These are phyloP conservation scores for Neofusicoccum parvum DNA, from an alignment of 2,329 filamentous ascomycete species.

Conservation along the genomic window DNA sequence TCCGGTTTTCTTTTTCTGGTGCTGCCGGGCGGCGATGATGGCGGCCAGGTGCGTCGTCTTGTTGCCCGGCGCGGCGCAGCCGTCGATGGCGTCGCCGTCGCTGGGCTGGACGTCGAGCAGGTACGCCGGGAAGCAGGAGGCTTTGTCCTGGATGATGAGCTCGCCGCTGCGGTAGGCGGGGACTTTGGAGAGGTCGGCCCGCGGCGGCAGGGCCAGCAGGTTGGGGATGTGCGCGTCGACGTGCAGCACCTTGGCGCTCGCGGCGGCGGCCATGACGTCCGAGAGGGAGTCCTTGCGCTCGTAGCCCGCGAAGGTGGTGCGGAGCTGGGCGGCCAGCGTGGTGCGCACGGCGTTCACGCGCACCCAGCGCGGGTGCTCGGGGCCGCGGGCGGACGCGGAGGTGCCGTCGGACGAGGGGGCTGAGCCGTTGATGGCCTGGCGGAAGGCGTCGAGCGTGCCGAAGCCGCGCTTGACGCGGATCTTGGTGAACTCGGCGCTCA, in stretches of 20 bases:
- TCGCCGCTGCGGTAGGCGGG: slow-evolving; percentile 73
- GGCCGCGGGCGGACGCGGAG: slow-evolving; percentile 43
- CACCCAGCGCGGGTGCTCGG: slow-evolving; percentile 81
- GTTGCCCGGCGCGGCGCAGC: slow-evolving; percentile 92
- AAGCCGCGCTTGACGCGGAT: slow-evolving; percentile 73
- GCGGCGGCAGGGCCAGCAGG: slow-evolving; percentile 75
- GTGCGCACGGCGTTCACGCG: slow-evolving; percentile 80
- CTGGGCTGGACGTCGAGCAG: slow-evolving; percentile 69
- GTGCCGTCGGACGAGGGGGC: slow-evolving; percentile 28
- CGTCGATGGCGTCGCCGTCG: slow-evolving; percentile 82
- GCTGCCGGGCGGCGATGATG: slow-evolving; percentile 54
- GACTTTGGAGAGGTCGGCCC: slow-evolving; percentile 71
- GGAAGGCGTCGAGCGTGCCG: slow-evolving; percentile 67
- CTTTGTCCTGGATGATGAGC: slow-evolving; percentile 93
- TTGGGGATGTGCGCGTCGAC: slow-evolving; percentile 83
- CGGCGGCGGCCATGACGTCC: slow-evolving; percentile 54
- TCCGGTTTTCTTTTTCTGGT: background rate
- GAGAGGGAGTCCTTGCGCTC: slow-evolving; percentile 57
- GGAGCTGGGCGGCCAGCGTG: slow-evolving; percentile 70
- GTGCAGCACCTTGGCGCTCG: slow-evolving; percentile 57
- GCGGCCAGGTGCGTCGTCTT: slow-evolving; percentile 94
- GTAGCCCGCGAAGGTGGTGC: slow-evolving; percentile 71
- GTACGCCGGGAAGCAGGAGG: slow-evolving; percentile 94
- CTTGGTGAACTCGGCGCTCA: slow-evolving; percentile 81
- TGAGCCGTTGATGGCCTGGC: slow-evolving; percentile 55